Conservation (phyloP, 2,329 filamentous ascomycete genomes). For the Trichophyton rubrum region DNA sequence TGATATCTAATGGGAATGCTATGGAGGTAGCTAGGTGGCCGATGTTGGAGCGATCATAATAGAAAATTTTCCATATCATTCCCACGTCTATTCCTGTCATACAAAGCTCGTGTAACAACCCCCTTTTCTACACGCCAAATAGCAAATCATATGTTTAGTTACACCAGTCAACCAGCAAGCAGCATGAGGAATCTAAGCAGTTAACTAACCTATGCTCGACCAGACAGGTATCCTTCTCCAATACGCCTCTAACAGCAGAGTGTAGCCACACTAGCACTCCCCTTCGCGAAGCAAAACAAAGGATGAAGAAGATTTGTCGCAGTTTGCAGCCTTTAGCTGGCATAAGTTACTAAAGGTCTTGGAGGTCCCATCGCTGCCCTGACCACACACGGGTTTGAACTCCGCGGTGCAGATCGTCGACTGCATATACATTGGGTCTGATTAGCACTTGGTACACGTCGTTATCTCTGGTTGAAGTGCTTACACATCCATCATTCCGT, state of each 20-base stretch:
- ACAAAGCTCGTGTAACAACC: neutral
- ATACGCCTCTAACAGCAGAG: neutral
- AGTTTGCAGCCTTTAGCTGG: neutral
- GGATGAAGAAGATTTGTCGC: neutral
- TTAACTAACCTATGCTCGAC: neutral
- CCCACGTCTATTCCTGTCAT: neutral
- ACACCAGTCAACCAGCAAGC: neutral
- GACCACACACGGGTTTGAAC: neutral
- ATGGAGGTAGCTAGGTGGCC: no score
- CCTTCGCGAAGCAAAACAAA: neutral
- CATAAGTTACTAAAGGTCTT: neutral
- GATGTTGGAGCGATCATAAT: no score
- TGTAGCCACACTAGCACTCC: neutral
- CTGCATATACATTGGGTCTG: neutral
- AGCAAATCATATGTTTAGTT: neutral
- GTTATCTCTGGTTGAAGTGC: neutral
- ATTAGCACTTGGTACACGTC: neutral
- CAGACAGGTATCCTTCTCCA: neutral
- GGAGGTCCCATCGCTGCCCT: neutral
- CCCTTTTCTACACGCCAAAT: neutral
- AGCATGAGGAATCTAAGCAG: neutral
- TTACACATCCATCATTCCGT: neutral
- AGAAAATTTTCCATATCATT: no score
- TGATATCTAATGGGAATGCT: no score
- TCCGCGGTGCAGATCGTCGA: neutral